Evolutionary conservation across 2,329 filamentous ascomycete genomes (phyloP).

Genomic region (Aspergillus nomiae): DNA sequence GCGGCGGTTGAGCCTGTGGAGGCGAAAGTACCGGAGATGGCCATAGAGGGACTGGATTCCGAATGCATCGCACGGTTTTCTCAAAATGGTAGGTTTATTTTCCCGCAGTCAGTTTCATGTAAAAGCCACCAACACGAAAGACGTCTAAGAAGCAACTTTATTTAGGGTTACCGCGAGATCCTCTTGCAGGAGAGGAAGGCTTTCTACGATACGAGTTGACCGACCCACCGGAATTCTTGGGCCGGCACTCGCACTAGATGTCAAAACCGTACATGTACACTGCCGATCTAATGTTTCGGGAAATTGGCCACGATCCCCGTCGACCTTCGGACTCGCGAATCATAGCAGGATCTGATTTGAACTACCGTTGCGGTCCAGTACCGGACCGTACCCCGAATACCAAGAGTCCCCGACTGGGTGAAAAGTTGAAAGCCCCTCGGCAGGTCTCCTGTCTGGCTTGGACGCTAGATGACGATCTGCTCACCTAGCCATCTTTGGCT

Average conservation of each 20-base stretch:
- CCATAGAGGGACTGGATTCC: background rate
- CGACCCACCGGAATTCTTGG: background rate
- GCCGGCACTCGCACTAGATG: background rate
- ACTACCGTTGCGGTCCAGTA: background rate
- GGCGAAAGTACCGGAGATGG: background rate
- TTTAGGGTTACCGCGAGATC: background rate
- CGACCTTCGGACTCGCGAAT: background rate
- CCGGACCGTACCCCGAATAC: conserved; percentile 5
- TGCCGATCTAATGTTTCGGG: conserved; percentile 5
- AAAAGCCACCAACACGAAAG: background rate
- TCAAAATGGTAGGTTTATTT: background rate
- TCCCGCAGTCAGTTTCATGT: background rate
- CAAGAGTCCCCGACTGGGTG: background rate
- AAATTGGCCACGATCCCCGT: conserved; percentile 3
- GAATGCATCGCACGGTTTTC: background rate
- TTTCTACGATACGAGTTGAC: background rate
- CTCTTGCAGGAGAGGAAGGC: background rate
- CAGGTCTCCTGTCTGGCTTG: background rate
- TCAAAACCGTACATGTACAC: background rate
- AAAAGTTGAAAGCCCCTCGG: background rate
- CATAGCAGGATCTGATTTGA: background rate
- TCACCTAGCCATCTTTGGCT: background rate
- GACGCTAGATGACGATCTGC: conserved; percentile 2
- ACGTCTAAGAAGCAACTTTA: background rate
- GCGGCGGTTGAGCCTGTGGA: background rate